Evolutionary conservation across 345 rosid species (phyloP), one percentile per base, ranked within the genome.

Genomic region (Rhodamnia argentea): DNA sequence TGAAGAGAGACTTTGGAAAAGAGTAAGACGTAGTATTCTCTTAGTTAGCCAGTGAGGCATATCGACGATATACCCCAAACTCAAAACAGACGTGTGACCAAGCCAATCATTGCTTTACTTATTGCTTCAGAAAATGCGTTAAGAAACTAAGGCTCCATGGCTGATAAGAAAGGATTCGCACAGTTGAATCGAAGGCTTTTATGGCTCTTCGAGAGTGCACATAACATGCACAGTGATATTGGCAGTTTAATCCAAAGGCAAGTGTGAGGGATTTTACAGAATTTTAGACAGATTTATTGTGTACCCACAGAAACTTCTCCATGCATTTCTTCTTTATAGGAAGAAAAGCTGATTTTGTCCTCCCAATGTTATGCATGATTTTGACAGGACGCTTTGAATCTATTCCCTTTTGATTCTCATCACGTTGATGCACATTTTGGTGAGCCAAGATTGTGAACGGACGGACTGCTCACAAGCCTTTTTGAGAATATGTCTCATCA

Each of bases 331-430:
- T 70, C 81, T 70, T 70, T 70, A 62, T 50, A 42, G 74, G 84
- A 60, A 51, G 26, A 42, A 83, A 58, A 24, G 53, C 82, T n/a
- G 81, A 32, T 37, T 70, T 70, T 70, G 81, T 86, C 20, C 86
- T 87, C 59, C 85, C 84, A 70, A 52, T 81, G 78, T 78, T 59
- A 27, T 81, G 70, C 51, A 75, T 42, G 85, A 90, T 82, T 51
- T 84, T 83, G 83, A 89, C 44, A 78, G 84, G 76, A 82, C 47
- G 64, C 88, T 88, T 50, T 74, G 92, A 92, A 91, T 92, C 88
- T 57, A 84, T 90, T 87, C 92, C 82, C 6, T 85, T 87, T 85
- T 22, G 51, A 82, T 86, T 83, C 89, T 44, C 54, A 14, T 84
- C 84, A 62, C 83, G 64, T 86, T 89, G 81, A 70, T 70, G 81